These are phyloP conservation scores for Cyclocybe cylindracea DNA, from an alignment of 768 basidiomycete species.

Conservation along the genomic window DNA sequence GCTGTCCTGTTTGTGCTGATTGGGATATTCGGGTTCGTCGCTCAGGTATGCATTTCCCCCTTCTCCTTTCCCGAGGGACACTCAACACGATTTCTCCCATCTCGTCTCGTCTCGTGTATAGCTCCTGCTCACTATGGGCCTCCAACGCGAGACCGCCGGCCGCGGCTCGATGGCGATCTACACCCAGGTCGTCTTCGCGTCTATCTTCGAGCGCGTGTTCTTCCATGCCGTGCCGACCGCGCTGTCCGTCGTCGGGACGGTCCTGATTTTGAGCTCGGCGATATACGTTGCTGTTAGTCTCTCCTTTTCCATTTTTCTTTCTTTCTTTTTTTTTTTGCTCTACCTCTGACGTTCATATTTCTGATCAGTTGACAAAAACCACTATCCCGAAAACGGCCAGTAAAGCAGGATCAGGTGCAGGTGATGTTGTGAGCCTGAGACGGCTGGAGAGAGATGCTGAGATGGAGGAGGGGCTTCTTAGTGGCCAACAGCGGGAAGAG, in stretches of 20 bases:
- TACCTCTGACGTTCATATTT: not conserved
- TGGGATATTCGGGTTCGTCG: slow-evolving; percentile 52
- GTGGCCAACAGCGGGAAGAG: too few species aligned
- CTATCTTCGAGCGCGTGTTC: slow-evolving; percentile 62
- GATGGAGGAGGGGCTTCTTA: slow-evolving; percentile 4
- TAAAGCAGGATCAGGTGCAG: not conserved
- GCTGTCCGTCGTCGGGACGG: slow-evolving; percentile 61
- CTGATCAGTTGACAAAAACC: not conserved
- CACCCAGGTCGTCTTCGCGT: slow-evolving; percentile 64
- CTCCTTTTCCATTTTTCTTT: not conserved
- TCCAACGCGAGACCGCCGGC: slow-evolving; percentile 25
- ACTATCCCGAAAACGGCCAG: not conserved
- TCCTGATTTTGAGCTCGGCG: slow-evolving; percentile 65
- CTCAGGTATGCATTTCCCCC: slow-evolving; percentile 37
- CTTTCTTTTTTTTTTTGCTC: not conserved
- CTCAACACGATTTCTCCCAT: too few species aligned
- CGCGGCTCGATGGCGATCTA: slow-evolving; percentile 60
- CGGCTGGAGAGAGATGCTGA: not conserved
- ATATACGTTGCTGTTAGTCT: slow-evolving; percentile 62
- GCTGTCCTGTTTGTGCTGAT: slow-evolving; percentile 48
- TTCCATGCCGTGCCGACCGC: slow-evolving; percentile 61
- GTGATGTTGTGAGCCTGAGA: too few species aligned
- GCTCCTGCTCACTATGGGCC: slow-evolving; percentile 41
- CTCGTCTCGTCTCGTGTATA: too few species aligned
- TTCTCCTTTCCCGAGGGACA: too few species aligned